phyloP scores from a whole-genome alignment of 2,329 filamentous ascomycete genomes.

The Chrysosporium keratinophilum region DNA sequence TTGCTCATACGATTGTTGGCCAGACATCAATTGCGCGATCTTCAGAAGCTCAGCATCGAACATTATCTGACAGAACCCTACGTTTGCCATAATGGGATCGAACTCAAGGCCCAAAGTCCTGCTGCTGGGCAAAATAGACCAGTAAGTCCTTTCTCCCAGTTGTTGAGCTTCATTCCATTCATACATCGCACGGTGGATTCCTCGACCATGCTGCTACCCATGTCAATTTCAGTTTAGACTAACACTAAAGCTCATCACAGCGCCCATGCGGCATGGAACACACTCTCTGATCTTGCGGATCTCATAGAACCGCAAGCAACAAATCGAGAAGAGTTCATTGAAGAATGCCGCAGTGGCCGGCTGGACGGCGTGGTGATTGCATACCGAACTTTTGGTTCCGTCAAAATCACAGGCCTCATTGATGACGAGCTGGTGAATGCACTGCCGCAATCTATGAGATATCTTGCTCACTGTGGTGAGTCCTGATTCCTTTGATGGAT shows the following conservation, averaged over 20 bases:
- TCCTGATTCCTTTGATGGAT: not conserved
- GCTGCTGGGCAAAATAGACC: slow-evolving; percentile 52
- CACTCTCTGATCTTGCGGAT: slow-evolving; percentile 46
- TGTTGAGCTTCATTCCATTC: not conserved
- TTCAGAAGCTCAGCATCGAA: not conserved
- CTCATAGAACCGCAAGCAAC: slow-evolving; percentile 52
- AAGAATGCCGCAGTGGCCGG: slow-evolving; percentile 54
- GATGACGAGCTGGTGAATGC: slow-evolving; percentile 58
- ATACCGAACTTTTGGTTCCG: slow-evolving; percentile 62
- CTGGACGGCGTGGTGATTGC: slow-evolving; percentile 56
- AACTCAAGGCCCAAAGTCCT: slow-evolving; percentile 48
- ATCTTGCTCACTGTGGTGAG: slow-evolving; percentile 34
- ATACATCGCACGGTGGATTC: not conserved
- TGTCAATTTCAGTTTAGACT: slow-evolving; percentile 8
- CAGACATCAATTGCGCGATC: not conserved
- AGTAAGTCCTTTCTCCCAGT: slow-evolving; percentile 41
- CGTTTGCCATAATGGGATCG: slow-evolving; percentile 14
- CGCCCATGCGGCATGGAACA: slow-evolving; percentile 14
- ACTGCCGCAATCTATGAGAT: slow-evolving; percentile 31
- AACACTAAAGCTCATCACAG: slow-evolving; percentile 9
- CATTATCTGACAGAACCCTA: not conserved
- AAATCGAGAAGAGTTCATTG: slow-evolving; percentile 56
- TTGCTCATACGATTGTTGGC: too few species aligned
- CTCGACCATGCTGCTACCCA: not conserved
- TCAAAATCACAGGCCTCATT: slow-evolving; percentile 55